Evolutionary conservation across 2,329 filamentous ascomycete genomes (phyloP), one percentile per base, ranked within the genome.

Genomic region (Fusarium staphyleae): DNA sequence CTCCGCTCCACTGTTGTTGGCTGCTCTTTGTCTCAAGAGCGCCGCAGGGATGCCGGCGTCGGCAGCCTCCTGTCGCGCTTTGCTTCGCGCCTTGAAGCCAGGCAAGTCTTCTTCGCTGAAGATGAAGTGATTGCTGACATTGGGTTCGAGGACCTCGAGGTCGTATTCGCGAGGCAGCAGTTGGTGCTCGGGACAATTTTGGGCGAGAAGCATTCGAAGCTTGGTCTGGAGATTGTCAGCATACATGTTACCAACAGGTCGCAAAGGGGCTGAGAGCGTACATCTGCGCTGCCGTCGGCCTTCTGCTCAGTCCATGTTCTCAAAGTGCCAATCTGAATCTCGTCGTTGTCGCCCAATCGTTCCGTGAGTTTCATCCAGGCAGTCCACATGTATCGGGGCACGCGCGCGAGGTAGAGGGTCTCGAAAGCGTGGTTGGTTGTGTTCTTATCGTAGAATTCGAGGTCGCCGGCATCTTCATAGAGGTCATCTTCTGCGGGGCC

Each of bases 41-140:
- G 84, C 80, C 5, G 79, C 74, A 4, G 85, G 85, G 54, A 88
- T 85, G 45, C 85, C 82, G 14, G 78, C 81, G 36, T 80, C 82
- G 3, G 82, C 75, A 8, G 82, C 81, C 46, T 84, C 81, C n/a
- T 80, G 78, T 43, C 81, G 78, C 40, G 75, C 75, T 65, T 80
- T 82, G 68, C 82, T 83, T 70, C 71, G 71, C 13, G 70, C 72
- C 63, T 75, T 75, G 67, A 72, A 76, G 13, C 72, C 67, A 1
- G 92, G 90, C 16, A 96, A 82, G 68, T 98, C 91, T 72, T 96
- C 92, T 75, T 99, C 95, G 33, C 89, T 92, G 70, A 99, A 99
- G 50, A 98, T 80, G 70, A 89, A 96, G 15, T 92, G 95, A 74
- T 96, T 97, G 67, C 85, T 85, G 28, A 93, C 85, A n/a, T 83